Base-by-base conservation (phyloP, 371 early-diverging fungal species). In the Circinella minor region DNA sequence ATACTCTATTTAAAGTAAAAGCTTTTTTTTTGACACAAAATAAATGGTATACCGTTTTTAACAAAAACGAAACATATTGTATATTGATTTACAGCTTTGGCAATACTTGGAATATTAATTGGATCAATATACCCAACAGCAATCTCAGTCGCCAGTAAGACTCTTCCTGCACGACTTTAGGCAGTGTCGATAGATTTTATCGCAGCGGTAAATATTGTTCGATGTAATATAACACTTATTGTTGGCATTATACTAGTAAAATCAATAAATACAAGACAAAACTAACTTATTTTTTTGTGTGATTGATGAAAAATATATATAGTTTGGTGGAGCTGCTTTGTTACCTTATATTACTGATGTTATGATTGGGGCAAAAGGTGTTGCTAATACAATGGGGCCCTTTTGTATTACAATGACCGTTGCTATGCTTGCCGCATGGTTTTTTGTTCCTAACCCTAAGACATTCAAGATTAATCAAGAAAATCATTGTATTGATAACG, bases 61-160 rank as follows among this genome's bases (percentile, higher is more conserved):
- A 6, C 39, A 39, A 39, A n/a, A n/a, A n/a, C n/a, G n/a, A n/a
- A n/a, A n/a, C n/a, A n/a, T n/a, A n/a, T n/a, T n/a, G n/a, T n/a
- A n/a, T n/a, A n/a, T n/a, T n/a, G n/a, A n/a, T n/a, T n/a, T 39
- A 51, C 5, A 55, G 67, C 67, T 15, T 27, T 67, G 11, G 68
- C 74, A 20, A n/a, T 77, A 9, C 18, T 71, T 10, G 77, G 77
- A 18, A 57, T 73, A 11, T 66, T 71, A 7, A 34, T 73, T 14
- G 77, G 74, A 4, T 74, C 77, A 17, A 4, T 77, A 9, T 77
- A 71, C 39, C 77, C 77, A 20, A 68, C 77, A 14, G 71, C 77
- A 9, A 61, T 76, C 13, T 57, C 73, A 18, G 27, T 76, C 49
- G 70, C 71, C 6, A 65, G 54, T 14, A 69, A 73, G 34, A 59